Conservation (phyloP, 169 alveolate genomes). For the Plasmodium billcollinsi region DNA sequence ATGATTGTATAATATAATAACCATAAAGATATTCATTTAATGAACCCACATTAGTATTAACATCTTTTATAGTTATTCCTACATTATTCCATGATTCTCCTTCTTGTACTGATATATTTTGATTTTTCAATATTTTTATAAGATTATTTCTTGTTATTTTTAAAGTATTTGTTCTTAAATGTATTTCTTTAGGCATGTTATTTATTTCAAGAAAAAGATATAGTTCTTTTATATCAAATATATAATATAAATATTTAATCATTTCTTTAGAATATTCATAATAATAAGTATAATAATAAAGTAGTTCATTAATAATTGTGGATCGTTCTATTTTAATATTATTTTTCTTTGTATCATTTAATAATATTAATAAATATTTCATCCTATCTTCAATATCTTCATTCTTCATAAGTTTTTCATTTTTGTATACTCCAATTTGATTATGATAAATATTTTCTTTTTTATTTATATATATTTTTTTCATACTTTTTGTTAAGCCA, state of each 20-base stretch:
- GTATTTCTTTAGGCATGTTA: constrained; percentile 39
- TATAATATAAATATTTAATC: constrained; percentile 77
- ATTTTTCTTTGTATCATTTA: constrained; percentile 14
- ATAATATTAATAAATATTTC: constrained; percentile 51
- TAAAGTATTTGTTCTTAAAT: constrained; percentile 88
- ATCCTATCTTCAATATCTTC: constrained; percentile 74
- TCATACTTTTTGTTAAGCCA: constrained; percentile 3
- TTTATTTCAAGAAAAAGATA: constrained; percentile 40
- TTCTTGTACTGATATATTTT: constrained; percentile 96
- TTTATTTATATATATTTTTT: constrained; percentile 29
- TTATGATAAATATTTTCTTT: constrained; percentile 30
- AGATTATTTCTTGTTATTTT: constrained; percentile 92
- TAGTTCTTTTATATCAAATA: constrained; percentile 48
- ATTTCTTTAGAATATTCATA: constrained; percentile 94
- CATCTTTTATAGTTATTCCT: constrained; percentile 94
- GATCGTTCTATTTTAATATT: constrained; percentile 12
- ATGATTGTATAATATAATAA: constrained; percentile 95
- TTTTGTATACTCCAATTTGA: constrained; percentile 54
- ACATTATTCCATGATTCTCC: constrained; percentile 82
- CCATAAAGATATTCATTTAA: constrained; percentile 98
- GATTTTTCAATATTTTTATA: constrained; percentile 95
- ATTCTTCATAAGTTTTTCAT: constrained; percentile 29
- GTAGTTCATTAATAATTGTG: constrained; percentile 29
- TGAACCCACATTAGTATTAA: constrained; percentile 97
- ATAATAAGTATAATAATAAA: constrained; percentile 82